phyloP scores from a whole-genome alignment of 2,329 filamentous ascomycete genomes.

The Penicillium digitatum region DNA sequence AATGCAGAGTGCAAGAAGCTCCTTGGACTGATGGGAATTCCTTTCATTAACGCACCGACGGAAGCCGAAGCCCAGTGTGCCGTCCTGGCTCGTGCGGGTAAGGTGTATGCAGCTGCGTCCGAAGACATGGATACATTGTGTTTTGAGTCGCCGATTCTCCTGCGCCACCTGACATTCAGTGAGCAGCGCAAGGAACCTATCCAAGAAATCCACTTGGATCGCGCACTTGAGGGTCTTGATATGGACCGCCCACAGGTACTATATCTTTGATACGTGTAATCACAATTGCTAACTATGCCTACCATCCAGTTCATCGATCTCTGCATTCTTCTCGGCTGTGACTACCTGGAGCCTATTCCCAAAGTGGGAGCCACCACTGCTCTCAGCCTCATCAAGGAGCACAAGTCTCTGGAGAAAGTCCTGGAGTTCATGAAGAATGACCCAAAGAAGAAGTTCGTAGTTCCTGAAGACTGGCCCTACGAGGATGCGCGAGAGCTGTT shows the following conservation, averaged over 20 bases:
- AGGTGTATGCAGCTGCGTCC: constrained; percentile 93
- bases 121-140: constrained; percentile 99
- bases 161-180: constrained; percentile 92
- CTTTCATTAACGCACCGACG: constrained; percentile 90
- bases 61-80: constrained; percentile 98
- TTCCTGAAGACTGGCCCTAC: constrained; percentile 97
- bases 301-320: constrained; percentile 80
- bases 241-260: constrained; percentile 82
- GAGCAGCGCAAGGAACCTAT: constrained; percentile 98
- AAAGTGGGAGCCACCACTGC: constrained; percentile 91
- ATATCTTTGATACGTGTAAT: constrained; percentile 6
- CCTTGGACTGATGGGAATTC: constrained; percentile 91
- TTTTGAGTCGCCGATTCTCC: constrained; percentile 84
- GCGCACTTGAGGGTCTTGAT: constrained; percentile 76
- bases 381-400: constrained; percentile 87
- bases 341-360: constrained; percentile 94
- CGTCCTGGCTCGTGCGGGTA: constrained; percentile 79
- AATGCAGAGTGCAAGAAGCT: constrained; percentile 90
- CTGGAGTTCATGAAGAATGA: constrained; percentile 75
- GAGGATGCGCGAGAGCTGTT: constrained; percentile 88
- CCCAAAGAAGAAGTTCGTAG: constrained; percentile 70
- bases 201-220: constrained; percentile 85
- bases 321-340: constrained; percentile 94
- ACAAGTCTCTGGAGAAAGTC: constrained; percentile 81
- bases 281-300: constrained; percentile 5